These are phyloP conservation scores for Madurella fahalii DNA, from an alignment of 2,329 filamentous ascomycete species.

Conservation along the genomic window DNA sequence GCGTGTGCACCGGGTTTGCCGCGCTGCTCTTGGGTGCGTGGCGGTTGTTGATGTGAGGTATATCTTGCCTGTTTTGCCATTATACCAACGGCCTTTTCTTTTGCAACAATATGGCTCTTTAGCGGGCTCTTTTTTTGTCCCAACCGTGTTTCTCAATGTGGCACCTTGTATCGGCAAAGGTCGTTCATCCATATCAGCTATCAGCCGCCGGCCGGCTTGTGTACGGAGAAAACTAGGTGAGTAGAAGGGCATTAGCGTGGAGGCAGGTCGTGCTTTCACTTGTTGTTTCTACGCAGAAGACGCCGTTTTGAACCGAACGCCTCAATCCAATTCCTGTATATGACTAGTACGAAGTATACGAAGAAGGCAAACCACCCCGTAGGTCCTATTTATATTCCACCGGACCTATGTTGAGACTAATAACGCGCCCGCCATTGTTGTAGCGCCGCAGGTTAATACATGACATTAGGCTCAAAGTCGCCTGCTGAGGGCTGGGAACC, in stretches of 20 bases:
- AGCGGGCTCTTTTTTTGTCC: too few relatives aligned
- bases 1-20: conserved; percentile 66
- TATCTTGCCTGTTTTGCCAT: not conserved
- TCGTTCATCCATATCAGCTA: too few relatives aligned
- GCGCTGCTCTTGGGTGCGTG: conserved; percentile 66
- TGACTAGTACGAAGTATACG: not conserved
- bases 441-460: not conserved
- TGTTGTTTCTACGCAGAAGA: not conserved
- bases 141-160: too few relatives aligned
- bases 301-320: not conserved
- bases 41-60: conserved; percentile 60
- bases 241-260: not conserved
- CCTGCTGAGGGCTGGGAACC: not conserved
- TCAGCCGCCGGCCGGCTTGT: too few relatives aligned
- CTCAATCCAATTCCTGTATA: not conserved
- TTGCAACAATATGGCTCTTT: not conserved
- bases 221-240: not conserved
- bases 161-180: too few relatives aligned
- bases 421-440: conserved; percentile 3
- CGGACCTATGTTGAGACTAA: conserved; percentile 6
- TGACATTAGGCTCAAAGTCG: not conserved
- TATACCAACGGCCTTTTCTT: not conserved
- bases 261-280: not conserved
- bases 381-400: conserved; percentile 5
- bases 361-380: conserved; percentile 10